Evolutionary conservation across 2,329 filamentous ascomycete species (phyloP).

Genomic region (Talaromyces sp.): DNA sequence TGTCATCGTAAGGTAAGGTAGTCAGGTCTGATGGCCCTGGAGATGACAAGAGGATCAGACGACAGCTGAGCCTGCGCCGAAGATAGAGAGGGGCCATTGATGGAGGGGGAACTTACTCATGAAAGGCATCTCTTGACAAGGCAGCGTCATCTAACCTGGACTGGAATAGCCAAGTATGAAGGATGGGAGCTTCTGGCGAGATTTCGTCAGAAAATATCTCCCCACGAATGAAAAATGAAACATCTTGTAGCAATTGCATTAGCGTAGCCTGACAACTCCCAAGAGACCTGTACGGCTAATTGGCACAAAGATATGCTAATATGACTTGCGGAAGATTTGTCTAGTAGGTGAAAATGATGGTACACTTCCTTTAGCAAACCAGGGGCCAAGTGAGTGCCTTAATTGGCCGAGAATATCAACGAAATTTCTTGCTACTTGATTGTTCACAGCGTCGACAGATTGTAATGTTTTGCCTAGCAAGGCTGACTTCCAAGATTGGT

Average conservation of each 20-base stretch:
- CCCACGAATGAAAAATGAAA: not conserved
- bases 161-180: not conserved
- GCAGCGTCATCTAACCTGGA: not conserved
- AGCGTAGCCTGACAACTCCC: not conserved
- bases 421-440: too few relatives aligned
- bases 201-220: not conserved
- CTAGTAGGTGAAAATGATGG: too few relatives aligned
- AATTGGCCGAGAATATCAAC: too few relatives aligned
- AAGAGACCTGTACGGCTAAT: not conserved
- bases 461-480: too few relatives aligned
- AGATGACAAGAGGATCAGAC: not conserved
- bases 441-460: too few relatives aligned
- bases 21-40: not conserved
- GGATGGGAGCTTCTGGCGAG: not conserved
- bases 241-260: not conserved
- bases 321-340: not conserved
- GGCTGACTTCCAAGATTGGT: too few relatives aligned
- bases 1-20: not conserved
- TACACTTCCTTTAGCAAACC: too few relatives aligned
- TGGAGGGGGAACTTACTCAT: not conserved
- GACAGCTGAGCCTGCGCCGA: not conserved
- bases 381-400: too few relatives aligned
- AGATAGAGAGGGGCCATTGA: not conserved
- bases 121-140: not conserved
- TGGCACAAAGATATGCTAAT: not conserved